Conservation (phyloP, 2,329 filamentous ascomycete species). For the Pseudocercospora fuligena region DNA sequence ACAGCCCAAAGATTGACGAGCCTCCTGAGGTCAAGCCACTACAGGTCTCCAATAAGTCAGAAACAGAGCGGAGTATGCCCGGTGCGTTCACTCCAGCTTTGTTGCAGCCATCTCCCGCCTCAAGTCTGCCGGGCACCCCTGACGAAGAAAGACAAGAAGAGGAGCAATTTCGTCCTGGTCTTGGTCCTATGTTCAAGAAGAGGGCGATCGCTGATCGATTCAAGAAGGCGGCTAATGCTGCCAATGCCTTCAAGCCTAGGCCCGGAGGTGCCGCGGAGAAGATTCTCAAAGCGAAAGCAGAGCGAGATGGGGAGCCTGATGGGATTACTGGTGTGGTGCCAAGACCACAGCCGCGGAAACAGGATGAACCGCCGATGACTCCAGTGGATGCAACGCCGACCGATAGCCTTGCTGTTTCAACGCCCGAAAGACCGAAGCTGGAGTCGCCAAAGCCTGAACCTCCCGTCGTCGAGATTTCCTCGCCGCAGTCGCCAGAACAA, state of each 20-base stretch:
- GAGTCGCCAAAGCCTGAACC: slow-evolving; percentile 19
- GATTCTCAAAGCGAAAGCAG: slow-evolving; percentile 60
- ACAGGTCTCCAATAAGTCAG: slow-evolving; percentile 25
- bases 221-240: slow-evolving; percentile 78
- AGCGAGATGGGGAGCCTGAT: slow-evolving; percentile 72
- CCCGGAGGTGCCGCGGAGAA: slow-evolving; percentile 85
- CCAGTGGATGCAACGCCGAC: slow-evolving; percentile 12
- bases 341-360: slow-evolving; percentile 59
- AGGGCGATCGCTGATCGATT: slow-evolving; percentile 74
- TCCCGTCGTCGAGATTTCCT: slow-evolving; percentile 36
- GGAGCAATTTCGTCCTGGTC: slow-evolving; percentile 69
- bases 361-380: slow-evolving; percentile 26
- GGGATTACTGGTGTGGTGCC: slow-evolving; percentile 89
- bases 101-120: slow-evolving; percentile 13
- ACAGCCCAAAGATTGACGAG: slow-evolving; percentile 19
- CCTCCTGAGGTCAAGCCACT: slow-evolving; percentile 27
- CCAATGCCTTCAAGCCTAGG: slow-evolving; percentile 80
- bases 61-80: slow-evolving; percentile 24
- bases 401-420: slow-evolving; percentile 5
- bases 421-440: slow-evolving; percentile 1
- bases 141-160: slow-evolving; percentile 29
- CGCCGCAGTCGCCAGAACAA: slow-evolving; percentile 33
- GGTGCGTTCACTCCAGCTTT: slow-evolving; percentile 20
- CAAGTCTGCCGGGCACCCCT: slow-evolving; percentile 27
- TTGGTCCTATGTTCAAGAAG: slow-evolving; percentile 89